Evolutionary conservation across 164 flowering plant species (phyloP), one percentile per base, ranked within the genome.

Genomic region (Berberis thunbergii): DNA sequence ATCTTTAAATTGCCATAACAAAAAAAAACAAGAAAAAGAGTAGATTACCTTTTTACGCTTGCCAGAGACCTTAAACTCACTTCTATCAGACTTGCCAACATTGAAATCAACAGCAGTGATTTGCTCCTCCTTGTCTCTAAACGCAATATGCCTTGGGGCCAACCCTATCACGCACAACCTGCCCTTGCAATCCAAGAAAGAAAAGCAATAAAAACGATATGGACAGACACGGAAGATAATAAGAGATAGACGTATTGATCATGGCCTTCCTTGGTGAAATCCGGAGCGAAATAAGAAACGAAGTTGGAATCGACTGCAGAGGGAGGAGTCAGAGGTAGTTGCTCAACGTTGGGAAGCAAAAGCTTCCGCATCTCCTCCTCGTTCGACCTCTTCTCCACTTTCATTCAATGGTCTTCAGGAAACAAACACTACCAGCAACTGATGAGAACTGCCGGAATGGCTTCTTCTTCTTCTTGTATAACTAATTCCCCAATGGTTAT

Each of bases 151-250:
- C 1, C 83, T 68, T 0, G 89, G 73, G 62, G 96, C 97, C 89
- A 91, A 76, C 1, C 99, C 99, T 61, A 94, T 80, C 38, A 91
- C 86, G 62, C 98, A 94, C 76, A 94, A 80, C 59, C 98, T 92
- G 45, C 26, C 26, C 7, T 41, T 41, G 26, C 26, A 26, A 26
- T 26, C 26, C 7, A n/a, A 7, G 7, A 57, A 41, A 6, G 4
- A 57, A 5, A 1, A 57, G 2, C 40, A 57, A 41, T 8, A 11
- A 57, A 57, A 0, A 40, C 4, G 3, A 6, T 39, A 11, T 41
- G 6, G 58, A 13, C 38, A 26, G 26, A 26, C 26, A 26, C 26
- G 26, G 26, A 26, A 26, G 26, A 26, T 26, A 26, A 26, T 26
- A 26, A 26, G 26, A 26, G 26, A 26, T 26, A 84, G 55, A 94